Conservation (phyloP, 257 asterid genomes). For the Capsicum baccatum region DNA sequence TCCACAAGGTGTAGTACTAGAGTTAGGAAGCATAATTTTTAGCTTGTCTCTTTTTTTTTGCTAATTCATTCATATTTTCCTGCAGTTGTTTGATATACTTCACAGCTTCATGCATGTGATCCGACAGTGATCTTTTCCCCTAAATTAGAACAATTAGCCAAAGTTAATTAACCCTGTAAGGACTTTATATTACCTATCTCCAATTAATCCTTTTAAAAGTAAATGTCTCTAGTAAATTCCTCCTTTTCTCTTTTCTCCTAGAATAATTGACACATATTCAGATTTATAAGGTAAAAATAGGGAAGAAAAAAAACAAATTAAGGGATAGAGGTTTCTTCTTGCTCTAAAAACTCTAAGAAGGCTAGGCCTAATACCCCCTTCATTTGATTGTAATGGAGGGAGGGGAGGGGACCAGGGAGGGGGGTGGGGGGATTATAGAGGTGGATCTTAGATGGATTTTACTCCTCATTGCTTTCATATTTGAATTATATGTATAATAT, state of each 20-base stretch:
- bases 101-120: constrained; percentile 48
- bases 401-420: too few relatives aligned
- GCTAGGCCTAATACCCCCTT: too few relatives aligned
- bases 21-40: constrained; percentile 15
- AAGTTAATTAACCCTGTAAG: background rate
- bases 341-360: too few relatives aligned
- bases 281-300: background rate
- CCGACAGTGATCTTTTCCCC: constrained; percentile 58
- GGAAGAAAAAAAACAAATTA: background rate
- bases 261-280: background rate
- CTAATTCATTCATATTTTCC: constrained; percentile 41
- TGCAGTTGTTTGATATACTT: constrained; percentile 52
- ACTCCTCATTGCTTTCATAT: background rate
- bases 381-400: too few relatives aligned
- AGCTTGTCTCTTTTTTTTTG: constrained; percentile 39
- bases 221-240: background rate
- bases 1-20: background rate
- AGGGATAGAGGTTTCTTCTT: background rate
- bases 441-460: background rate
- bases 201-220: background rate
- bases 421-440: too few relatives aligned
- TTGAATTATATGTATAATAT: background rate
- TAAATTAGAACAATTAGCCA: constrained; percentile 22
- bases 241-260: background rate
- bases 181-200: background rate